These are phyloP conservation scores for Nakazawaea sp. DNA, from an alignment of 805 yeast species.

Conservation along the genomic window DNA sequence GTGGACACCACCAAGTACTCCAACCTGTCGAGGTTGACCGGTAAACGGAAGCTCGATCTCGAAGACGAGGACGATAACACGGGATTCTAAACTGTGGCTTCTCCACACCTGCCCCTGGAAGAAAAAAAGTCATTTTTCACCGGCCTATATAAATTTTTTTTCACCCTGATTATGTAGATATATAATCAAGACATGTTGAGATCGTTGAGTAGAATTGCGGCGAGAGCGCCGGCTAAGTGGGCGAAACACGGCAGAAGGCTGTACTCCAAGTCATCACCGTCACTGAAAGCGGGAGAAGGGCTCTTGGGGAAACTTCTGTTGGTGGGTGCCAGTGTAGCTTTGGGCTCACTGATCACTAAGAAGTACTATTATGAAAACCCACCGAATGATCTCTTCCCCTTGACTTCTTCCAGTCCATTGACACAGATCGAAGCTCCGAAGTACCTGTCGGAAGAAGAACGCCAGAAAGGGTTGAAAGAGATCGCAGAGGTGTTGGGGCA, in stretches of 20 bases:
- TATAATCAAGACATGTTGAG: no score
- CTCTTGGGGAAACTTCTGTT: conserved; percentile 3
- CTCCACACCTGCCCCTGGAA: no score
- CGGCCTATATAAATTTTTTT: no score
- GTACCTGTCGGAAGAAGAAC: conserved; percentile 41
- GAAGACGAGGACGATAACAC: conserved; percentile 43
- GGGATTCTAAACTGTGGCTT: neutral
- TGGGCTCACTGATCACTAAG: conserved; percentile 3
- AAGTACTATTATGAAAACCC: conserved; percentile 3
- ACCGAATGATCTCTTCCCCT: conserved; percentile 10
- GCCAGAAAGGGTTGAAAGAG: conserved; percentile 37
- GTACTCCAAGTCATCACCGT: no score
- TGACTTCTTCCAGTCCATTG: conserved; percentile 12
- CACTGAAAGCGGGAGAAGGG: no score
- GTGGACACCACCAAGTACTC: conserved; percentile 71
- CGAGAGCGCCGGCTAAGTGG: no score
- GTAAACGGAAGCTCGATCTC: conserved; percentile 64
- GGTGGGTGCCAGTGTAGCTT: conserved; percentile 5
- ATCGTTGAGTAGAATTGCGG: no score
- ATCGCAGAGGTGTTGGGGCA: conserved; percentile 42
- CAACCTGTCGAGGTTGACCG: conserved; percentile 57
- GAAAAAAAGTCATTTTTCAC: no score
- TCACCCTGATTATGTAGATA: no score
- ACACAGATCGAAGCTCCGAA: conserved; percentile 26
- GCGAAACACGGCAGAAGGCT: no score